Evolutionary conservation across 2,329 filamentous ascomycete species (phyloP).

Genomic region (Rachicladosporium sp.): DNA sequence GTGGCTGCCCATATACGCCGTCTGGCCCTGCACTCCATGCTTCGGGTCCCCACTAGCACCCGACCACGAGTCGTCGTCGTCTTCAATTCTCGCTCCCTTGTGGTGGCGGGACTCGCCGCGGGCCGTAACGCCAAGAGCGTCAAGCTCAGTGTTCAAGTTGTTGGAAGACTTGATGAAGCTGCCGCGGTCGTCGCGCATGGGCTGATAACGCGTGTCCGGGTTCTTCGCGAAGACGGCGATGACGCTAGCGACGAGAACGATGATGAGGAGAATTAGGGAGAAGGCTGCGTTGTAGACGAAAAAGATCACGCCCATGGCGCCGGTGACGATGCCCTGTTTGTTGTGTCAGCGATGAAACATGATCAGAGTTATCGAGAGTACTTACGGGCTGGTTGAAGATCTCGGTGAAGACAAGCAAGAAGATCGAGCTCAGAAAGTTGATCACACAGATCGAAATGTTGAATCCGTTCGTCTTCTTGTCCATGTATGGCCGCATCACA

Average conservation of each 20-base stretch:
- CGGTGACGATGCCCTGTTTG: conserved; percentile 57
- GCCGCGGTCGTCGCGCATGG: conserved; percentile 89
- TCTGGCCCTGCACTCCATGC: conserved; percentile 1
- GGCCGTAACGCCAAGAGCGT: conserved; percentile 78
- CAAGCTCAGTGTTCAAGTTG: conserved; percentile 75
- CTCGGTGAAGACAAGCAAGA: conserved; percentile 76
- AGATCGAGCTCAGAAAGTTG: conserved; percentile 85
- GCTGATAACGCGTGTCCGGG: conserved; percentile 87
- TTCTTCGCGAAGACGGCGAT: conserved; percentile 85
- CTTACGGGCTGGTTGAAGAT: conserved; percentile 70
- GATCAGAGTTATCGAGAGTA: conserved; percentile 6
- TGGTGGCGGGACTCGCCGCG: conserved; percentile 56
- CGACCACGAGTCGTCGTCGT: conserved; percentile 58
- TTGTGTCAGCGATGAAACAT: conserved; percentile 1
- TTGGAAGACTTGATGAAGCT: conserved; percentile 97
- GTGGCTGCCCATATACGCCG: not conserved
- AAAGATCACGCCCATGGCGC: conserved; percentile 78
- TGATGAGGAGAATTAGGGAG: conserved; percentile 66
- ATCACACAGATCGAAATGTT: conserved; percentile 84
- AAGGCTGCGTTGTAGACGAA: conserved; percentile 81
- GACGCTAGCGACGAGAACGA: conserved; percentile 64
- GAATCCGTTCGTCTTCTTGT: conserved; percentile 94
- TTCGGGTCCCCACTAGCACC: conserved; percentile 36
- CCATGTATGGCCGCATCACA: conserved; percentile 89
- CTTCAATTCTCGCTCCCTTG: conserved; percentile 49